Evolutionary conservation across 2,329 filamentous ascomycete species (phyloP).

Genomic region (Cryoendolithus antarcticus): DNA sequence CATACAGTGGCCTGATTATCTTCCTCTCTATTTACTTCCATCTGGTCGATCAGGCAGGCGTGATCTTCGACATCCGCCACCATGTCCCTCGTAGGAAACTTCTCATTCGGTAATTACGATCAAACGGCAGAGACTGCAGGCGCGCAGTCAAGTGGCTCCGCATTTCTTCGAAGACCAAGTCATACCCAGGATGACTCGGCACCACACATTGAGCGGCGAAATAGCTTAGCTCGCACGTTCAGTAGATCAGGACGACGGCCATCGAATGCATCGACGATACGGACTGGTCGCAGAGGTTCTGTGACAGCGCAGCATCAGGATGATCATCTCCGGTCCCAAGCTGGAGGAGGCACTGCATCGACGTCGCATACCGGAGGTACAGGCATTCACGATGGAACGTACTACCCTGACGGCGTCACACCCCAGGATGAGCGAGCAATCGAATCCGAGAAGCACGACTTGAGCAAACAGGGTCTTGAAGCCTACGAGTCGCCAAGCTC

Average conservation of each 20-base stretch:
- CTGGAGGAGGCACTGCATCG: slow-evolving; percentile 2
- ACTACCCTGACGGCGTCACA: slow-evolving; percentile 8
- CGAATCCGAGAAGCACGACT: slow-evolving; percentile 2
- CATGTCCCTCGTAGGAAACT: slow-evolving; percentile 34
- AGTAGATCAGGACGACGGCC: slow-evolving; percentile 1
- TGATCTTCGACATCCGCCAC: slow-evolving; percentile 5
- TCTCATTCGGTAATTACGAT: slow-evolving; percentile 30
- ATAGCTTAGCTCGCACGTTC: slow-evolving; percentile 7
- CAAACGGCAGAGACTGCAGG: slow-evolving; percentile 25
- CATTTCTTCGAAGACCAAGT: slow-evolving; percentile 13
- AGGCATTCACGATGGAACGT: slow-evolving; percentile 8
- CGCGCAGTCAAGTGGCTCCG: slow-evolving; percentile 22
- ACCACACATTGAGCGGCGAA: slow-evolving; percentile 7
- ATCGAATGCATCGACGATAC: not conserved
- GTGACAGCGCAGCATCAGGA: too few relatives aligned
- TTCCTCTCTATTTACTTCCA: too few relatives aligned
- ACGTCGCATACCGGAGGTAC: slow-evolving; percentile 4
- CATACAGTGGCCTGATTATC: too few relatives aligned
- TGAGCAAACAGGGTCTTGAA: slow-evolving; percentile 16
- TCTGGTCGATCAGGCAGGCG: not conserved
- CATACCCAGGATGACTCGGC: slow-evolving; percentile 11
- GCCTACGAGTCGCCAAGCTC: slow-evolving; percentile 10
- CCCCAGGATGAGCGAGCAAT: slow-evolving; percentile 6
- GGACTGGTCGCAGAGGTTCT: not conserved
- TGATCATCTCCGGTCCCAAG: not conserved